Conservation (phyloP, 805 yeast species). For the Kodamaea hsintzibuensis region DNA sequence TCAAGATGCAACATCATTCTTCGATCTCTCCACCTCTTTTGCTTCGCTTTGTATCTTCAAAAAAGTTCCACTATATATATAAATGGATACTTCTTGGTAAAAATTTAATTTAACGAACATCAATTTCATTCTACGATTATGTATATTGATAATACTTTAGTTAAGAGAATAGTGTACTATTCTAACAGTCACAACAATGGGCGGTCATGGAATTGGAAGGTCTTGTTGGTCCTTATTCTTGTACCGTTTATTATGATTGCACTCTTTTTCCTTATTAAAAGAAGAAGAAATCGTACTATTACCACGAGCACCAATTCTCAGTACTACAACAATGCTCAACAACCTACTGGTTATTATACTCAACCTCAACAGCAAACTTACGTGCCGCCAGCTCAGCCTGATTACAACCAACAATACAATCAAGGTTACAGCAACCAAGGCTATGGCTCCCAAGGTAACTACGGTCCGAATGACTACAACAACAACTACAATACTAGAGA, state of each 20-base stretch:
- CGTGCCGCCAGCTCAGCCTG: neutral
- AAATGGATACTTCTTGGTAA: neutral
- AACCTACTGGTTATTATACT: neutral
- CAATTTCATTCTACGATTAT: neutral
- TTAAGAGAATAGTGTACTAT: conserved; percentile 14
- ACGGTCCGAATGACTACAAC: neutral
- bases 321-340: conserved; percentile 5
- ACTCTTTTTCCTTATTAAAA: conserved; percentile 9
- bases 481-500: neutral
- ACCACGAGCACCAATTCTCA: neutral
- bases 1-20: neutral
- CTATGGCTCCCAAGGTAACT: neutral
- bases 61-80: neutral
- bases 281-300: conserved; percentile 7
- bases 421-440: neutral
- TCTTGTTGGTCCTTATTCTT: conserved; percentile 15
- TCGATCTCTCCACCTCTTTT: too few relatives aligned
- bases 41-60: neutral
- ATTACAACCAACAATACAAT: neutral
- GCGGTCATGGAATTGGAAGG: conserved; percentile 16
- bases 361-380: neutral
- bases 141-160: neutral
- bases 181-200: neutral
- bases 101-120: neutral
- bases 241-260: conserved; percentile 14